phyloP scores from a whole-genome alignment of 208 protist genomes.

The Trypanosoma lewisi region DNA sequence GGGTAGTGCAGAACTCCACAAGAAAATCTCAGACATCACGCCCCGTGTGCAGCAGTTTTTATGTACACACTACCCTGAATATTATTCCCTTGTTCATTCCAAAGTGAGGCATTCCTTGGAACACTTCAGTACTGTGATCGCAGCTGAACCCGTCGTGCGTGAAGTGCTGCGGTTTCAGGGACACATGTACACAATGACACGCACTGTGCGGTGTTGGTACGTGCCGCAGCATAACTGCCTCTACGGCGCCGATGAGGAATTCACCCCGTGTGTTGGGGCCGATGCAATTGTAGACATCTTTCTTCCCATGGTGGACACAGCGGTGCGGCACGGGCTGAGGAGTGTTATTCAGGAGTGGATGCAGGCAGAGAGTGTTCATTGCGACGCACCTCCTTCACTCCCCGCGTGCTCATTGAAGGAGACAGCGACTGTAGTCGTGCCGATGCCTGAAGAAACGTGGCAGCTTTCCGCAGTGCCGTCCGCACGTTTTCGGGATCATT shows the following conservation, averaged over 20 bases:
- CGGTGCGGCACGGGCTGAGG: constrained; percentile 12
- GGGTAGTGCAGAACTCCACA: constrained; percentile 35
- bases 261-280: constrained; percentile 38
- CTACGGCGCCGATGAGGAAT: constrained; percentile 54
- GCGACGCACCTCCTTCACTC: constrained; percentile 2
- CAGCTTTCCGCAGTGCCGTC: constrained; percentile 37
- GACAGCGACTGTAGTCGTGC: background rate
- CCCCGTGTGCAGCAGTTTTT: constrained; percentile 55
- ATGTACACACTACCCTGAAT: constrained; percentile 18
- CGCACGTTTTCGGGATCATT: constrained; percentile 42
- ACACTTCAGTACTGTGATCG: constrained; percentile 40
- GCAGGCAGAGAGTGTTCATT: background rate
- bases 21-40: constrained; percentile 31
- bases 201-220: constrained; percentile 46
- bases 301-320: constrained; percentile 29
- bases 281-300: constrained; percentile 51
- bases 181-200: constrained; percentile 33
- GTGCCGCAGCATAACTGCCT: constrained; percentile 66
- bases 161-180: constrained; percentile 29
- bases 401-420: background rate
- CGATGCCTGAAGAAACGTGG: constrained; percentile 13
- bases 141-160: constrained; percentile 16
- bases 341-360: constrained; percentile 14
- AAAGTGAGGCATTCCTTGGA: constrained; percentile 30
- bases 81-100: constrained; percentile 34